Conservation (phyloP, 2,329 filamentous ascomycete genomes). For the Macrophomina pseudophaseolina region DNA sequence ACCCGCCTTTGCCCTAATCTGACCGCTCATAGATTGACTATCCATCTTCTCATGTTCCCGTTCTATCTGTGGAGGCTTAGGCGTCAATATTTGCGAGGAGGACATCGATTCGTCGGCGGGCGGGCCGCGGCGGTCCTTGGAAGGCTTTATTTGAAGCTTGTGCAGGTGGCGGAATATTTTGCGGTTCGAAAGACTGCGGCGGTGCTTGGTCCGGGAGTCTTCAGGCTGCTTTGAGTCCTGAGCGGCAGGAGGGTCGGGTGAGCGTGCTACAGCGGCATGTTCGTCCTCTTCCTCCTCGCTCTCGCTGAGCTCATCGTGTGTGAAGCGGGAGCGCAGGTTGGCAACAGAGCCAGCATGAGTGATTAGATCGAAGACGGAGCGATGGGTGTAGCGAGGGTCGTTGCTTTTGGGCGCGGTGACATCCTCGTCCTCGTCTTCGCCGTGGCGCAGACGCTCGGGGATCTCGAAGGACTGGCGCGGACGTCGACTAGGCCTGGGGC, state of each 20-base stretch:
- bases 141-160: slow-evolving; percentile 53
- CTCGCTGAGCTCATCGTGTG: slow-evolving; percentile 79
- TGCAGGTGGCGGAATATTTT: slow-evolving; percentile 70
- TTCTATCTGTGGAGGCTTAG: slow-evolving; percentile 35
- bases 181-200: slow-evolving; percentile 61
- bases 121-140: slow-evolving; percentile 30
- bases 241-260: background rate
- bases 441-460: slow-evolving; percentile 63
- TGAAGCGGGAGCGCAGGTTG: slow-evolving; percentile 75
- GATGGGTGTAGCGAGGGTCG: slow-evolving; percentile 75
- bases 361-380: slow-evolving; percentile 92
- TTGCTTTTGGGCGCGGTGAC: slow-evolving; percentile 60
- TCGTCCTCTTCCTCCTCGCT: slow-evolving; percentile 62
- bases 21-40: background rate
- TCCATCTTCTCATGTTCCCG: slow-evolving; percentile 31
- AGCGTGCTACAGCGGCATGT: slow-evolving; percentile 8
- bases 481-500: background rate
- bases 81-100: slow-evolving; percentile 46
- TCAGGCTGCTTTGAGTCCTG: slow-evolving; percentile 2
- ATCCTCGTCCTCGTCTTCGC: slow-evolving; percentile 65
- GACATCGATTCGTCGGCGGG: slow-evolving; percentile 57
- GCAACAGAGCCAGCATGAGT: slow-evolving; percentile 83
- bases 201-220: slow-evolving; percentile 1
- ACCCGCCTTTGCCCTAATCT: slow-evolving; percentile 23
- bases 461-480: slow-evolving; percentile 53